A percentile compares a stretch with the other conserved stretches of the same genome.
Evolutionary conservation across 345 rosid species (phyloP).

Genomic region (Erucastrum elatum): DNA sequence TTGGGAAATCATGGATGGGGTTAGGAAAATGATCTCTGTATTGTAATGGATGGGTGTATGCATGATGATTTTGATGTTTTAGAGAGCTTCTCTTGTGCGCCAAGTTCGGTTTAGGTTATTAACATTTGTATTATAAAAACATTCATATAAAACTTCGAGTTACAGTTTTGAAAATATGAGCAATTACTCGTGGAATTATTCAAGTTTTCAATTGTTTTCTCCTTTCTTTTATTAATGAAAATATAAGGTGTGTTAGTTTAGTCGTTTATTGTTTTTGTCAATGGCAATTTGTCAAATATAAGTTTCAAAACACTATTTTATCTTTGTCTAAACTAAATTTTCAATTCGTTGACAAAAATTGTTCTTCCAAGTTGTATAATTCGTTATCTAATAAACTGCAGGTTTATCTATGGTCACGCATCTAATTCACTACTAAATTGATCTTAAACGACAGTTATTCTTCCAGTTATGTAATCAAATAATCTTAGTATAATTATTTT

Average conservation of each 20-base stretch:
- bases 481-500: background rate
- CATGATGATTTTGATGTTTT: background rate
- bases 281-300: background rate
- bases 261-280: background rate
- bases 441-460: constrained; percentile 12
- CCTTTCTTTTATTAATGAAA: background rate
- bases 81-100: constrained; percentile 16
- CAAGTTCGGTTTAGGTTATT: constrained; percentile 13
- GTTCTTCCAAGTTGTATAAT: background rate
- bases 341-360: background rate
- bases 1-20: background rate
- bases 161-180: background rate
- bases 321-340: background rate
- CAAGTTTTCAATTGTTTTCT: background rate
- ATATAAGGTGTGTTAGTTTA: background rate
- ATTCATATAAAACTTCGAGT: background rate
- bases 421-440: background rate
- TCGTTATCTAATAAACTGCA: background rate
- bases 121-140: constrained; percentile 11
- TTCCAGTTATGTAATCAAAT: background rate
- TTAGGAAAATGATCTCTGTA: background rate
- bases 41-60: background rate
- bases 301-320: background rate
- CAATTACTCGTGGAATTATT: constrained; percentile 1
- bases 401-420: background rate